Evolutionary conservation across 306 rosid genomes (phyloP).

Genomic region (Citrullus amarus): DNA sequence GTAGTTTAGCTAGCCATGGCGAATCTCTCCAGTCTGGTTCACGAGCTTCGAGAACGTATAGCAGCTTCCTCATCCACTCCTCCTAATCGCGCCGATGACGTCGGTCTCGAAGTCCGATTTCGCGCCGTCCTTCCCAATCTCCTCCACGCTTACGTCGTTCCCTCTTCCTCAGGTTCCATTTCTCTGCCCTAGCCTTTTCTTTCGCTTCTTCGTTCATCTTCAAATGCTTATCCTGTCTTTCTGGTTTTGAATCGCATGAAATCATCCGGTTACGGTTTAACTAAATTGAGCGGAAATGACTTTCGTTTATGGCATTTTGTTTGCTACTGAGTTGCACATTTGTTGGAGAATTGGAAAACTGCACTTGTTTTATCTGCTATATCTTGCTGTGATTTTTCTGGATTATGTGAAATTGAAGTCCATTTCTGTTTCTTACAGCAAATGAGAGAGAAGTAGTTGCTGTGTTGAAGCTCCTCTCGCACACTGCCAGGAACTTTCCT

Average conservation of each 20-base stretch:
- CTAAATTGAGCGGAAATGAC: background rate
- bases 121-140: slow-evolving; percentile 82
- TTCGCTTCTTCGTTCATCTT: background rate
- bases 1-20: slow-evolving; percentile 20
- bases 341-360: background rate
- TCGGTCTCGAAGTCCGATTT: slow-evolving; percentile 55
- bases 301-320: background rate
- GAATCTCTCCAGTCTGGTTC: slow-evolving; percentile 56
- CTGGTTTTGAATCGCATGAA: background rate
- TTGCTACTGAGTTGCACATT: background rate
- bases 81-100: slow-evolving; percentile 33
- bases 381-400: background rate
- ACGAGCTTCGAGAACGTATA: slow-evolving; percentile 71
- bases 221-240: background rate
- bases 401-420: background rate
- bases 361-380: background rate
- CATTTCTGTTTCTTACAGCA: slow-evolving; percentile 16
- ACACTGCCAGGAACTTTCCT: slow-evolving; percentile 52
- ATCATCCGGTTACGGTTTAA: background rate
- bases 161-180: slow-evolving; percentile 50
- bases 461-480: slow-evolving; percentile 57
- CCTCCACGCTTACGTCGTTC: slow-evolving; percentile 47
- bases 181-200: background rate
- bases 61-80: slow-evolving; percentile 58
- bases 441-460: slow-evolving; percentile 64